Percentiles rank a stretch among this genome's conserved stretches.
Evolutionary conservation across 2,329 filamentous ascomycete genomes (phyloP).

Genomic region (Waltergamsia citrina): DNA sequence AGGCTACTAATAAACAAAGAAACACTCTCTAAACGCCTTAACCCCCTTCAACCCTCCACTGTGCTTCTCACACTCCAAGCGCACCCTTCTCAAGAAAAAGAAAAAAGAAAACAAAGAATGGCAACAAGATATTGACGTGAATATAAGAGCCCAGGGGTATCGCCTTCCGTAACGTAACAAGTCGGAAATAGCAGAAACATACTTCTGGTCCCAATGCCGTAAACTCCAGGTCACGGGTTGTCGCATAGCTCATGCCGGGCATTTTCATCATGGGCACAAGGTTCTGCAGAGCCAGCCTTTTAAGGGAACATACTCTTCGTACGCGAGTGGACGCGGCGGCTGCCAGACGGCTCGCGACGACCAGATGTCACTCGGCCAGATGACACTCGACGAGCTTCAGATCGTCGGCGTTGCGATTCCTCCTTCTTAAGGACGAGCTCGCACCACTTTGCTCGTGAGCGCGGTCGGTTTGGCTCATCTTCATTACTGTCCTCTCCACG

Average conservation of each 20-base stretch:
- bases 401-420: slow-evolving; percentile 45
- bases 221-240: slow-evolving; percentile 18
- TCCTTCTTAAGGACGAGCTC: slow-evolving; percentile 57
- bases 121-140: no score
- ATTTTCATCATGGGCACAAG: background rate
- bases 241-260: background rate
- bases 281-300: no score
- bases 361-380: slow-evolving; percentile 3
- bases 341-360: slow-evolving; percentile 2
- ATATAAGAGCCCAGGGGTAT: no score
- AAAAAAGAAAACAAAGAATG: background rate
- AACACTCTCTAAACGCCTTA: background rate
- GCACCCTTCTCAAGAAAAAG: background rate
- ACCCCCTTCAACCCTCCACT: background rate
- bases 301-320: slow-evolving; percentile 49
- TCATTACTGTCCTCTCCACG: slow-evolving; percentile 40
- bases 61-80: background rate
- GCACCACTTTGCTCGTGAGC: slow-evolving; percentile 52
- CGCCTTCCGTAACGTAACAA: no score
- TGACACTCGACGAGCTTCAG: slow-evolving; percentile 31
- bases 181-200: no score
- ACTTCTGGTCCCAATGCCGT: no score
- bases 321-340: slow-evolving; percentile 39
- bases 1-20: slow-evolving; percentile 5
- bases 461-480: slow-evolving; percentile 30